A percentile compares a stretch with the other conserved stretches of the same genome.
These are phyloP conservation scores for Ceratocystis cacaofunesta DNA, from an alignment of 2,329 filamentous ascomycete species.

Conservation along the genomic window DNA sequence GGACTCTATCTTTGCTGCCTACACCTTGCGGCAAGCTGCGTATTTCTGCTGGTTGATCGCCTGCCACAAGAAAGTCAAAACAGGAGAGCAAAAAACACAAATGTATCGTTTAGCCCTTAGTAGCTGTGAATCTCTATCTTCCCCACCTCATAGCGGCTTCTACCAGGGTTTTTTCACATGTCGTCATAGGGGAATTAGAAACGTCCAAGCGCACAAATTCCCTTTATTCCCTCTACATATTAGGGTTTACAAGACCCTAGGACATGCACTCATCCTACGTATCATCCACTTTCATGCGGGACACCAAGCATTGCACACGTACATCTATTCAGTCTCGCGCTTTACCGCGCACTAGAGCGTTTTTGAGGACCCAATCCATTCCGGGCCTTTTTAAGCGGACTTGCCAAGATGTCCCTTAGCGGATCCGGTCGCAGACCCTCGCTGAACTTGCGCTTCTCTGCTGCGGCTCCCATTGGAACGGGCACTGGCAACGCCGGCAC, in stretches of 20 bases:
- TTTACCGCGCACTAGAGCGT: neutral
- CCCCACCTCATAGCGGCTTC: too few relatives aligned
- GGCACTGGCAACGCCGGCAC: neutral
- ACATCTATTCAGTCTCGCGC: neutral
- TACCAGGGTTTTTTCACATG: neutral
- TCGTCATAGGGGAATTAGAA: neutral
- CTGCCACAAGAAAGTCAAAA: neutral
- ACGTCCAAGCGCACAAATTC: neutral
- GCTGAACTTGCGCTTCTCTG: slow-evolving; percentile 17
- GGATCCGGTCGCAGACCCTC: slow-evolving; percentile 22
- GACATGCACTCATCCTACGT: too few relatives aligned
- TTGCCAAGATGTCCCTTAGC: slow-evolving; percentile 18
- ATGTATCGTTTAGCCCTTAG: neutral
- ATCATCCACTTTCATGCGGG: neutral
- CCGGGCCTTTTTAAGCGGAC: slow-evolving; percentile 8
- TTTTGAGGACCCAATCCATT: neutral
- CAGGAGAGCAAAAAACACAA: neutral
- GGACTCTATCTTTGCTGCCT: neutral
- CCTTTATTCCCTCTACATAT: too few relatives aligned
- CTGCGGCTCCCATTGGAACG: slow-evolving; percentile 5
- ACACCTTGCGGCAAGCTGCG: neutral
- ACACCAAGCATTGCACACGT: neutral
- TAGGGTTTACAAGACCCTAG: neutral
- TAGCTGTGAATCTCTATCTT: neutral
- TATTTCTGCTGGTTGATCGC: neutral